Evolutionary conservation across 805 yeast genomes (phyloP), one percentile per base, ranked within the genome.

Genomic region (Kodamaea fukazawae): DNA sequence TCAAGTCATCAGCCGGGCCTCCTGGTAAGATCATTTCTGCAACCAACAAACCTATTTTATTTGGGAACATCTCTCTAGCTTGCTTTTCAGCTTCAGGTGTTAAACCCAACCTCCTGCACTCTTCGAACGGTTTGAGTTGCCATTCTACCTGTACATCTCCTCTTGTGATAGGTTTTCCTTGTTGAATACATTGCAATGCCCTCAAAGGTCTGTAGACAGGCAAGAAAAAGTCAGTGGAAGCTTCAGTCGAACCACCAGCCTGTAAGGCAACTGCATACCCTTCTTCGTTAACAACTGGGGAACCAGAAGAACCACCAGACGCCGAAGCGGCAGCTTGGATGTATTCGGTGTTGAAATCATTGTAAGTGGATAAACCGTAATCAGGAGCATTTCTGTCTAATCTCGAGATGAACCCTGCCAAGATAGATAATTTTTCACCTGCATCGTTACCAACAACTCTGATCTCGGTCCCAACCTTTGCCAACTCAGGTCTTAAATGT

Each of bases 271-370:
- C 86, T 0, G 91, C 96, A 54, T 79, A 63, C 2, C 96, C 96
- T 50, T 85, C 83, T 32, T 83, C 79, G 59, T 88, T 83, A 2
- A 90, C 95, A n/a, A 90, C 97, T 0, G 97, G 97, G 3, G 96
- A 87, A 7, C 97, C 97, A 35, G 93, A 83, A 3, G 96, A 88
- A 2, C 97, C 97, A 22, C 97, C 97, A 12, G 95, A 83, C 0
- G 97, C 96, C 44, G 89, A 78, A 1, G 97, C 96, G 6, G 97
- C 96, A 1, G 96, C 96, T 63, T 89, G 96, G 41, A 89, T 86
- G 62, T 89, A 89, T 60, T 86, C 96, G 1, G 96, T 88, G 59
- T 89, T 88, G 73, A 88, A 89, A 68, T 89, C 97, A 57, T 86
- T 88, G 61, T 89, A 90, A 11, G 95, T 82, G 55, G 85, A 68